Evolutionary conservation across 73 alveolate genomes (phyloP).

Genomic region (Uronychia setigera): DNA sequence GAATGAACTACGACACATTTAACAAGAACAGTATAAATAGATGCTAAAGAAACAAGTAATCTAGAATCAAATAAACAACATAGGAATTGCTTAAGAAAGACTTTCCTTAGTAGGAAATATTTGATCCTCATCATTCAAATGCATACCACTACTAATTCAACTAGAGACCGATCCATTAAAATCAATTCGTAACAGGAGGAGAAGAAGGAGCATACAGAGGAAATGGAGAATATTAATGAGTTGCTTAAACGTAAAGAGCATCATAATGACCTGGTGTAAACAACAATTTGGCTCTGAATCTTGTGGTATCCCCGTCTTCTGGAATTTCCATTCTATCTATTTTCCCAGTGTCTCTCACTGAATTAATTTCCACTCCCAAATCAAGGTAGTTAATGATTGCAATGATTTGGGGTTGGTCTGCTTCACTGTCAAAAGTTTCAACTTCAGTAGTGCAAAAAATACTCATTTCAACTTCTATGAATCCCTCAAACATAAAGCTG

Average conservation of each 20-base stretch:
- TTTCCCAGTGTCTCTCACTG: constrained; percentile 27
- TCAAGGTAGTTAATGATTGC: constrained; percentile 52
- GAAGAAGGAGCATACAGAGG: no score
- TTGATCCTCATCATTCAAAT: not conserved
- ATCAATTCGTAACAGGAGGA: no score
- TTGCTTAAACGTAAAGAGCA: constrained; percentile 30
- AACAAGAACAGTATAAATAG: not conserved
- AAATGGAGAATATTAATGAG: not conserved
- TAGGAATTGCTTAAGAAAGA: not conserved
- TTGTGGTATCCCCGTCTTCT: constrained; percentile 37
- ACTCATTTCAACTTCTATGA: constrained; percentile 67
- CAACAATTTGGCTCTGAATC: constrained; percentile 32
- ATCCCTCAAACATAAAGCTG: constrained; percentile 71
- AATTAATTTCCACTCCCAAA: constrained; percentile 46
- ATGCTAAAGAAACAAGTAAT: not conserved
- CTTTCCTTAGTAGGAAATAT: not conserved
- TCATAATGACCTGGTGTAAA: constrained; percentile 65
- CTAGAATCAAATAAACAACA: not conserved
- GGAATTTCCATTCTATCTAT: constrained; percentile 25
- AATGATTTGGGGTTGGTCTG: constrained; percentile 53
- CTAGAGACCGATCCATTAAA: no score
- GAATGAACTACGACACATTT: not conserved
- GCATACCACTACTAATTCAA: no score
- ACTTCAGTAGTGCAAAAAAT: constrained; percentile 45
- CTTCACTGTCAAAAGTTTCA: constrained; percentile 49